phyloP scores from a whole-genome alignment of 169 alveolate genomes.

The Plasmodium yoelii region DNA sequence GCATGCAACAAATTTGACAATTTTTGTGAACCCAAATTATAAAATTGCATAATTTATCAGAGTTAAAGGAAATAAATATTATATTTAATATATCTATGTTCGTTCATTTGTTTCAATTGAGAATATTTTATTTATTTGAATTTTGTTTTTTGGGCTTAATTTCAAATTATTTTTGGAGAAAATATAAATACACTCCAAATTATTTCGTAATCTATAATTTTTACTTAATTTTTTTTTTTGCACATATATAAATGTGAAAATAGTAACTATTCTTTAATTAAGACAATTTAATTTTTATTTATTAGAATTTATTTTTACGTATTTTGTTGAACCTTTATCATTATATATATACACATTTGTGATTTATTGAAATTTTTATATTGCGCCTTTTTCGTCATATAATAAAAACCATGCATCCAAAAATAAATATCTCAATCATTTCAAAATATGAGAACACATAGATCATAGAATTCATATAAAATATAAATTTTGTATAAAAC shows the following conservation, averaged over 20 bases:
- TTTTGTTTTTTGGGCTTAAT: not conserved
- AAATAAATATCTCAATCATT: not conserved
- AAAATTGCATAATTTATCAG: slow-evolving; percentile 11
- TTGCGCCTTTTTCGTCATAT: not conserved
- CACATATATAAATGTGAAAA: not conserved
- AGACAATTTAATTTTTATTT: not conserved
- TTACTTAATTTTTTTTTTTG: not conserved
- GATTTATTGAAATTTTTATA: not conserved
- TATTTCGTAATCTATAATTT: not conserved
- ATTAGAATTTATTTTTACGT: not conserved
- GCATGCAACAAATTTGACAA: slow-evolving; percentile 46
- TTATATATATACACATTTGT: not conserved
- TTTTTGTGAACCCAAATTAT: not conserved
- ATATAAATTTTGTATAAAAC: slow-evolving; percentile 9
- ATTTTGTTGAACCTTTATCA: not conserved
- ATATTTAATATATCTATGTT: not conserved
- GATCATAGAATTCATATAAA: slow-evolving; percentile 22
- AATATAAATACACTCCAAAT: not conserved
- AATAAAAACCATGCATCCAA: not conserved
- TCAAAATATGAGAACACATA: slow-evolving; percentile 17
- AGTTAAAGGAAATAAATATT: not conserved
- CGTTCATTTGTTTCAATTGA: not conserved
- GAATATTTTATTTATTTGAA: not conserved
- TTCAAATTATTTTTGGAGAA: not conserved
- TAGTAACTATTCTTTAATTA: not conserved